These are phyloP conservation scores for Sextonia rubra DNA, from an alignment of 164 flowering plant species.

Conservation along the genomic window DNA sequence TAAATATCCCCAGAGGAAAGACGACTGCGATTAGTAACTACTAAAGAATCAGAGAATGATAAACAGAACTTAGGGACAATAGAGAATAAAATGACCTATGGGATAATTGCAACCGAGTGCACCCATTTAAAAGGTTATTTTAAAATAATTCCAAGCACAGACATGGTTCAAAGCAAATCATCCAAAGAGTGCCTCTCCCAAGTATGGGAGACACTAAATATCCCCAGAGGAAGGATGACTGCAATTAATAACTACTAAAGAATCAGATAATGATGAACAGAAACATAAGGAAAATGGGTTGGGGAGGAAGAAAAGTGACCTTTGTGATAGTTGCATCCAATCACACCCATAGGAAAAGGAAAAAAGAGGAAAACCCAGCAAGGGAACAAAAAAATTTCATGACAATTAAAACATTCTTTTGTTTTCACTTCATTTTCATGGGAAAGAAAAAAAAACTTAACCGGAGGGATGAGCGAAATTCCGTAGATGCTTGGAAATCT, in stretches of 20 bases:
- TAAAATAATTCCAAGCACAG: background rate
- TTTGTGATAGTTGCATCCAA: background rate
- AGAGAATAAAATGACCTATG: background rate
- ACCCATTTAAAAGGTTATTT: background rate
- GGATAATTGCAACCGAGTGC: background rate
- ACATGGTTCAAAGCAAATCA: conserved; percentile 21
- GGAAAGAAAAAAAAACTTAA: too few relatives aligned
- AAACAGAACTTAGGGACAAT: background rate
- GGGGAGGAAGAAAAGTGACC: background rate
- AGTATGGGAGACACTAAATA: conserved; percentile 87
- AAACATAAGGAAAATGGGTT: background rate
- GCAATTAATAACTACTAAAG: conserved; percentile 29
- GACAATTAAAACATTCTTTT: too few relatives aligned
- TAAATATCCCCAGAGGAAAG: conserved; percentile 95
- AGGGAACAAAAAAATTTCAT: background rate
- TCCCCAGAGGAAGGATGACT: conserved; percentile 99
- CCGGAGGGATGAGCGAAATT: too few relatives aligned
- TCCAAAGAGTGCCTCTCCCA: conserved; percentile 86
- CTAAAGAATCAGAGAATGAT: conserved; percentile 15
- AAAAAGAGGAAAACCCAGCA: background rate
- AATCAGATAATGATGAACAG: conserved; percentile 14
- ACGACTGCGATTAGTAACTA: conserved; percentile 65
- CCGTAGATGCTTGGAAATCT: too few relatives aligned
- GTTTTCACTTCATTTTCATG: too few relatives aligned
- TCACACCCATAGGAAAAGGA: background rate